A percentile compares a stretch with the other conserved stretches of the same genome.
Conservation (phyloP, 2,329 filamentous ascomycete species). For the Chaetothyriales sp. region DNA sequence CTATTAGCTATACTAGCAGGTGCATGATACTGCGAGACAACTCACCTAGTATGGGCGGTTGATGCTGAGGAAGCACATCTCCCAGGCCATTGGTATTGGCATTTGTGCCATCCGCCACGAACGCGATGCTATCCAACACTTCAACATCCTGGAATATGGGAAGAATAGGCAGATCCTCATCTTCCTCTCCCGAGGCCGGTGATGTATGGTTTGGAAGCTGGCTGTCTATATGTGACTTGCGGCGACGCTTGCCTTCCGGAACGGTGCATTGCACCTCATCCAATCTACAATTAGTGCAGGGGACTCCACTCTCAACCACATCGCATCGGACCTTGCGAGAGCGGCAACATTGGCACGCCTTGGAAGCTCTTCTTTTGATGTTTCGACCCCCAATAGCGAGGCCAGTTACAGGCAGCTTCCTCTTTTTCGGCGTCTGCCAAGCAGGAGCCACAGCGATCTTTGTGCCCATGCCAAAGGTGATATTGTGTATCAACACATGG, state of each 20-base stretch:
- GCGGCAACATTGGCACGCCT: slow-evolving; percentile 79
- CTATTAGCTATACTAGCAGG: not conserved
- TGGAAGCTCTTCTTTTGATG: slow-evolving; percentile 74
- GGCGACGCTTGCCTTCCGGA: slow-evolving; percentile 67
- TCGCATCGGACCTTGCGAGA: slow-evolving; percentile 87
- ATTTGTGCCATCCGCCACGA: not conserved
- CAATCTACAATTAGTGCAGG: slow-evolving; percentile 70
- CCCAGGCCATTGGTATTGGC: not conserved
- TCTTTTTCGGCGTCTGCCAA: slow-evolving; percentile 30
- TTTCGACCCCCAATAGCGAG: slow-evolving; percentile 41
- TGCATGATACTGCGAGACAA: not conserved
- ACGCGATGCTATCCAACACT: slow-evolving; percentile 10
- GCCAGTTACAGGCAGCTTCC: slow-evolving; percentile 44
- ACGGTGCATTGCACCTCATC: slow-evolving; percentile 44
- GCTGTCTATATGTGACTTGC: slow-evolving; percentile 46
- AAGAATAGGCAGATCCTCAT: slow-evolving; percentile 14
- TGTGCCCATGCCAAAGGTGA: slow-evolving; percentile 30
- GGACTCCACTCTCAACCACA: slow-evolving; percentile 71
- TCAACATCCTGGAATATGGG: slow-evolving; percentile 21
- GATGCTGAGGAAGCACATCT: not conserved
- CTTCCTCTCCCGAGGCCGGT: slow-evolving; percentile 13
- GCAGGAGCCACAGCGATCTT: slow-evolving; percentile 17
- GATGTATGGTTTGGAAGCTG: slow-evolving; percentile 13
- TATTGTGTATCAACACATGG: slow-evolving; percentile 35
- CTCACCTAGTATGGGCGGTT: not conserved